Percentiles rank a stretch among this genome's conserved stretches.
Evolutionary conservation across 2,329 filamentous ascomycete genomes (phyloP).

Genomic region (Microdochium trichocladiopsis): DNA sequence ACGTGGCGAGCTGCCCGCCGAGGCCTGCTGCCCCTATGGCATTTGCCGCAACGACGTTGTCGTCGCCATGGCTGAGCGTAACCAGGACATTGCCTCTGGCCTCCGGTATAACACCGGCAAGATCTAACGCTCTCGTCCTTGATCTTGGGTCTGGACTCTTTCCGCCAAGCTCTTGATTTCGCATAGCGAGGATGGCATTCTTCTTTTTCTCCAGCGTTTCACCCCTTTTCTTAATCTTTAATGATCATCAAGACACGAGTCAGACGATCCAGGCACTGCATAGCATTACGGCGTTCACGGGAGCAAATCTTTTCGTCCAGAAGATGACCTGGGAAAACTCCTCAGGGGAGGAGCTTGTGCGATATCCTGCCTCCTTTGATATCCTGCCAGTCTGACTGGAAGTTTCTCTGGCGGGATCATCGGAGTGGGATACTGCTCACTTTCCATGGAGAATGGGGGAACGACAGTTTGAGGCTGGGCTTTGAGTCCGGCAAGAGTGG

Average conservation of each 20-base stretch:
- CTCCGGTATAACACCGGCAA: not conserved
- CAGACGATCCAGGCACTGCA: not conserved
- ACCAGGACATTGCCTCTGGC: not conserved
- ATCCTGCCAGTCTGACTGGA: too few relatives aligned
- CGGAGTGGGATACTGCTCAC: too few relatives aligned
- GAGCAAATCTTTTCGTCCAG: not conserved
- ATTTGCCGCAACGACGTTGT: slow-evolving; percentile 1
- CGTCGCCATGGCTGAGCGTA: not conserved
- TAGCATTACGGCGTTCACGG: not conserved
- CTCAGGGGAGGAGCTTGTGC: not conserved
- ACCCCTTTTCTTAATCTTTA: not conserved
- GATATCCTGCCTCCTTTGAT: too few relatives aligned
- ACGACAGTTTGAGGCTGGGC: too few relatives aligned
- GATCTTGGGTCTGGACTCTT: not conserved
- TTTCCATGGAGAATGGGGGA: too few relatives aligned
- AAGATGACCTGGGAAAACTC: not conserved
- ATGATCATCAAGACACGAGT: not conserved
- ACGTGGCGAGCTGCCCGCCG: not conserved
- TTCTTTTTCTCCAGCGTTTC: not conserved
- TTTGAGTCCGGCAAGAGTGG: too few relatives aligned
- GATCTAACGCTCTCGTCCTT: not conserved
- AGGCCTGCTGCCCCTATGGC: slow-evolving; percentile 2
- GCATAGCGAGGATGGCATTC: not conserved
- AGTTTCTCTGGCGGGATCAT: too few relatives aligned
- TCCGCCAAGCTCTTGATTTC: not conserved